A percentile compares a stretch with the other conserved stretches of the same genome.
phyloP scores from a whole-genome alignment of 202 grass and related monocot species.

The Schoenoplectus triqueter region DNA sequence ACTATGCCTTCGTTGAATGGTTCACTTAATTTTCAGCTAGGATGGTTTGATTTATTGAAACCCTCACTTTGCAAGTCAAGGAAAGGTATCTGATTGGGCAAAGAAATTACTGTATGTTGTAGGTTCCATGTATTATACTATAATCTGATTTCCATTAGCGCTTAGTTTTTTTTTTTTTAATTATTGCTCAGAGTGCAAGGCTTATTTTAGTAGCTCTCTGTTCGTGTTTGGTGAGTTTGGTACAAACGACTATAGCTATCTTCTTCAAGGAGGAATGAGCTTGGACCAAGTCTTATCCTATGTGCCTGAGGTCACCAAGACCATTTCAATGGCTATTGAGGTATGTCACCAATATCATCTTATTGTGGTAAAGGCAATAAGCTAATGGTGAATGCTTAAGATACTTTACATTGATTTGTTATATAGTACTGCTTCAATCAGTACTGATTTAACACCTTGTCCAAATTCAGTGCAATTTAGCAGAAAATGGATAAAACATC shows the following conservation, averaged over 20 bases:
- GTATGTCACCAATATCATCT: conserved; percentile 32
- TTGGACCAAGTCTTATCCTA: conserved; percentile 41
- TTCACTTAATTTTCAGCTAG: conserved; percentile 61
- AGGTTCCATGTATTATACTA: neutral
- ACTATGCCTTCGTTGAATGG: conserved; percentile 42
- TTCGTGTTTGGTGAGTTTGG: conserved; percentile 65
- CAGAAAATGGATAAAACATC: neutral
- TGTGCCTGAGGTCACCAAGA: conserved; percentile 45
- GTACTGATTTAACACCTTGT: neutral
- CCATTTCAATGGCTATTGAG: conserved; percentile 54
- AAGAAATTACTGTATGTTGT: neutral
- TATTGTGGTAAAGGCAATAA: neutral
- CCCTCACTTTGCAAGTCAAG: conserved; percentile 62
- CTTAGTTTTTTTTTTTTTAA: neutral
- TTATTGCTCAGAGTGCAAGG: conserved; percentile 41
- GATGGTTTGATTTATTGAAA: conserved; percentile 70
- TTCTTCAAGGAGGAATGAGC: conserved; percentile 25
- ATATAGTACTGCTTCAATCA: conserved; percentile 15
- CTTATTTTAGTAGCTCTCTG: conserved; percentile 49
- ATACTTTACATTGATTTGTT: conserved; percentile 3
- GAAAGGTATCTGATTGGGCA: conserved; percentile 46
- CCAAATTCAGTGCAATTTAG: neutral
- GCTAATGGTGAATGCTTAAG: neutral
- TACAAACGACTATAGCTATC: conserved; percentile 58
- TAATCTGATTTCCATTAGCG: neutral